Evolutionary conservation across 2,329 filamentous ascomycete species (phyloP), one percentile per base, ranked within the genome.

Genomic region (Penicillium frequentans): DNA sequence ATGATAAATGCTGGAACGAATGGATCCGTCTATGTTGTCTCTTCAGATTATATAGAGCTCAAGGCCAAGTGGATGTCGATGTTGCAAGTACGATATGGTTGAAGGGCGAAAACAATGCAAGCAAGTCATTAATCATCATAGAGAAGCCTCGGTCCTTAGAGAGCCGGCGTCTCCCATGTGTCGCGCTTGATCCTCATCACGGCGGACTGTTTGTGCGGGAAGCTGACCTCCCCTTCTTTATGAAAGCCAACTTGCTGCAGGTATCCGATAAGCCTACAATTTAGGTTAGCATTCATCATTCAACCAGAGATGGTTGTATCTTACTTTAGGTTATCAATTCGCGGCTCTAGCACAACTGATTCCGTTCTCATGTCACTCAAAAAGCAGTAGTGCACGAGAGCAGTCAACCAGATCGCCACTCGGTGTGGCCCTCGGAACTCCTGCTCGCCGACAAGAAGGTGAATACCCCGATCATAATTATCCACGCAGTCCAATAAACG

Each of bases 171-270:
- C 46, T 89, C 84, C 89, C 92, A 98, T 21, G 82, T 84, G 63
- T 96, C 92, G 58, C 93, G 82, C 56, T 86, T 83, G 61, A 96
- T 82, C 68, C 89, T 89, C 76, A 96, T 89, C 59, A 93, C 82
- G 75, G 93, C 96, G 7, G 91, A 87, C 72, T 96, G 92, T 75
- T 99, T 99, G 73, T 98, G 93, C 1, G 92, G 89, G 62, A 99
- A 92, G 1, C 87, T 84, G 50, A 98, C 82, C 69, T 97, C 91
- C 57, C 87, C 87, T 75, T 96, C 90, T 70, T 91, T 95, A 63
- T 88, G 86, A 71, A 98, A 99, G 0, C 93, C 93, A 0, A 83
- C 82, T 7, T 84, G 77, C 60, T 90, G 83, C 16, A 96, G 83
- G 60, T 93, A 91, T 7, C 81, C 73, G 62, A 89, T 86, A 55